Evolutionary conservation across 306 rosid species (phyloP).

Genomic region (Senna tora): DNA sequence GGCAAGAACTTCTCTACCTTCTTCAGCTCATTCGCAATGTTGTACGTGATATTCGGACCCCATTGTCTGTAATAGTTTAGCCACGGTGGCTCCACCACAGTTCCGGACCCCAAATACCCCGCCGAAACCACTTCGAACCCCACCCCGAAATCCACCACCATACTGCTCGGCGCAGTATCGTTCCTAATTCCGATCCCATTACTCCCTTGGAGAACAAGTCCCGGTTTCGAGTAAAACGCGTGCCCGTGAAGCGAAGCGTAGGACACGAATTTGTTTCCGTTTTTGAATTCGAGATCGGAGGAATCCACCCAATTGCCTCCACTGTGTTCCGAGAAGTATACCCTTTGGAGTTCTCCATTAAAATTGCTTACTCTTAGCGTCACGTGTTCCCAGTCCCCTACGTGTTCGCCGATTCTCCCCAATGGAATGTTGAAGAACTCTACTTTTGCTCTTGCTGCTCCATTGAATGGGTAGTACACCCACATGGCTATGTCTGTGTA

Average conservation of each 20-base stretch:
- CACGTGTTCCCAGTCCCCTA: conserved; percentile 46
- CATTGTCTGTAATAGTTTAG: conserved; percentile 52
- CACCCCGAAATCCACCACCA: conserved; percentile 37
- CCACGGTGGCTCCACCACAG: conserved; percentile 53
- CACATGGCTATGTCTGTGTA: conserved; percentile 59
- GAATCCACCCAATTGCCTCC: conserved; percentile 59
- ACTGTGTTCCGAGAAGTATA: conserved; percentile 56
- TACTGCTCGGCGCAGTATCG: conserved; percentile 46
- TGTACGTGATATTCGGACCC: conserved; percentile 55
- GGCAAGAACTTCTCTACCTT: conserved; percentile 48
- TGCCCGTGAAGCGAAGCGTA: conserved; percentile 60
- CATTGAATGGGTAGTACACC: conserved; percentile 68
- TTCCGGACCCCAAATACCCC: conserved; percentile 51
- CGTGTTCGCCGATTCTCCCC: conserved; percentile 50
- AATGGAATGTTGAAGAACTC: conserved; percentile 41
- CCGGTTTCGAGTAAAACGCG: conserved; percentile 52
- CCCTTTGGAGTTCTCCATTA: conserved; percentile 48
- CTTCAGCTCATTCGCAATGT: conserved; percentile 39
- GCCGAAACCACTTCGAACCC: conserved; percentile 41
- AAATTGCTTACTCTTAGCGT: conserved; percentile 62
- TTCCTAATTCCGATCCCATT: conserved; percentile 49
- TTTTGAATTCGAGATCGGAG: conserved; percentile 43
- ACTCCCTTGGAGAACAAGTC: conserved; percentile 52
- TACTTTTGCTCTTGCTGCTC: conserved; percentile 54
- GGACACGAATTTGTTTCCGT: conserved; percentile 43